phyloP scores from a whole-genome alignment of 176 grass and related monocot genomes.

The Tillandsia fasciculata region DNA sequence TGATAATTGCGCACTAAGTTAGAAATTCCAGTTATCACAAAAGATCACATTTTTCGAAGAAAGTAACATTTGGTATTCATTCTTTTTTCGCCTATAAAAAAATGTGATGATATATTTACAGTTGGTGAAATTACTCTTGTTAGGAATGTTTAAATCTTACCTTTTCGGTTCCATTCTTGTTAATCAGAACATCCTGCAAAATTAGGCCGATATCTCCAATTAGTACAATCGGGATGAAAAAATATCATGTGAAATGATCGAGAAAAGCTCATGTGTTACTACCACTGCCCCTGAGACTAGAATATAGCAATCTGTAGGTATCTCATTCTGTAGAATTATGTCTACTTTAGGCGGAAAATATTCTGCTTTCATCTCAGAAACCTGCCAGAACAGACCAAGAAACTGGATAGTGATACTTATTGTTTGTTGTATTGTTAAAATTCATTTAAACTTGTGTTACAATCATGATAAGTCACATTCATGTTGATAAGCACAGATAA shows the following conservation, averaged over 20 bases:
- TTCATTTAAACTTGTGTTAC: no score
- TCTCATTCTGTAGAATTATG: constrained; percentile 37
- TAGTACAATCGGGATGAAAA: neutral
- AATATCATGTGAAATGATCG: neutral
- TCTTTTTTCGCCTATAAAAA: neutral
- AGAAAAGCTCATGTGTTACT: neutral
- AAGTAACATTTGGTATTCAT: neutral
- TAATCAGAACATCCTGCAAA: constrained; percentile 14
- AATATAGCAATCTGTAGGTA: constrained; percentile 44
- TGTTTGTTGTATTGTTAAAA: no score
- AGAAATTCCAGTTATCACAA: neutral
- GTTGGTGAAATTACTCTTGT: neutral
- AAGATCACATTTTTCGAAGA: neutral
- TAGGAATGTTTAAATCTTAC: constrained; percentile 3
- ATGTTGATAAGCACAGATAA: no score
- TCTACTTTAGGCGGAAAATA: constrained; percentile 39
- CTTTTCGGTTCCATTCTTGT: constrained; percentile 12
- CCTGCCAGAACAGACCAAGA: constrained; percentile 3
- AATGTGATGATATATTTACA: neutral
- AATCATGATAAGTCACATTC: no score
- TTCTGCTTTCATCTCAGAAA: constrained; percentile 35
- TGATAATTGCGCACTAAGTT: neutral
- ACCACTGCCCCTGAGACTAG: constrained; percentile 37
- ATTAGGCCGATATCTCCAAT: neutral
- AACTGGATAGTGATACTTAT: no score